These are phyloP conservation scores for Cylindrotheca fusiformis DNA, from an alignment of 108 stramenopile genomes.

Conservation along the genomic window DNA sequence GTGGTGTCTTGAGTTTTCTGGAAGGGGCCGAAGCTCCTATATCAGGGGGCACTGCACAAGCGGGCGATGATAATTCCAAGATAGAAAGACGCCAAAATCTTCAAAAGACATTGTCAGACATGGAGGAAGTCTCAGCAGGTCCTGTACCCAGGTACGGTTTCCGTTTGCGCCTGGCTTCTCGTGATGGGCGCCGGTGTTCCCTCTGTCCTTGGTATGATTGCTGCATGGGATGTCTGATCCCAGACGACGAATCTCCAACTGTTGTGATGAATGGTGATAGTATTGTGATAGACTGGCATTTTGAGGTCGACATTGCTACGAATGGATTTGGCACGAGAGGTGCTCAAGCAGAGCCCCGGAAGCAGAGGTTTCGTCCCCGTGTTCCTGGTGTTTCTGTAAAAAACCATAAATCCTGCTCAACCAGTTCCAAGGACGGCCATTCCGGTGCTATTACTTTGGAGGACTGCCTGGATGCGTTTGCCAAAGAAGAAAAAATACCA, in stretches of 20 bases:
- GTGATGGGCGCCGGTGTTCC: constrained; percentile 78
- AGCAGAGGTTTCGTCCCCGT: constrained; percentile 24
- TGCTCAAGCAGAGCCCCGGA: constrained; percentile 10
- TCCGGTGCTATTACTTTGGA: constrained; percentile 74
- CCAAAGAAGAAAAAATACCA: constrained; percentile 82
- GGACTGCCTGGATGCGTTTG: constrained; percentile 85
- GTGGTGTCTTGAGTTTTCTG: constrained; percentile 36
- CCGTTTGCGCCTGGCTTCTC: constrained; percentile 66
- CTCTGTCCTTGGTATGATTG: constrained; percentile 84
- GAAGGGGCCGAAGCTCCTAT: neutral
- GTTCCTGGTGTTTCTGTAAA: constrained; percentile 43
- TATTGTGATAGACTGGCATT: constrained; percentile 85
- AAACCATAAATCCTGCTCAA: constrained; percentile 64
- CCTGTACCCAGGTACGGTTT: constrained; percentile 80
- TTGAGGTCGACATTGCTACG: constrained; percentile 76
- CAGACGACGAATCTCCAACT: constrained; percentile 71
- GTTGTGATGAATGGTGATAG: constrained; percentile 84
- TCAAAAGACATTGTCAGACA: constrained; percentile 57
- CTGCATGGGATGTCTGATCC: constrained; percentile 84
- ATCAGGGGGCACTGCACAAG: constrained; percentile 1
- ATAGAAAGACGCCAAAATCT: constrained; percentile 24
- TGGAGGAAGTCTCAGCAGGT: constrained; percentile 74
- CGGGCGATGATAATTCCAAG: constrained; percentile 9
- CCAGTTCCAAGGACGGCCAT: constrained; percentile 48
- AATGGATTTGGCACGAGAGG: constrained; percentile 69